These are phyloP conservation scores for Paramecium primaurelia DNA, from an alignment of 73 alveolate genomes.

Conservation along the genomic window DNA sequence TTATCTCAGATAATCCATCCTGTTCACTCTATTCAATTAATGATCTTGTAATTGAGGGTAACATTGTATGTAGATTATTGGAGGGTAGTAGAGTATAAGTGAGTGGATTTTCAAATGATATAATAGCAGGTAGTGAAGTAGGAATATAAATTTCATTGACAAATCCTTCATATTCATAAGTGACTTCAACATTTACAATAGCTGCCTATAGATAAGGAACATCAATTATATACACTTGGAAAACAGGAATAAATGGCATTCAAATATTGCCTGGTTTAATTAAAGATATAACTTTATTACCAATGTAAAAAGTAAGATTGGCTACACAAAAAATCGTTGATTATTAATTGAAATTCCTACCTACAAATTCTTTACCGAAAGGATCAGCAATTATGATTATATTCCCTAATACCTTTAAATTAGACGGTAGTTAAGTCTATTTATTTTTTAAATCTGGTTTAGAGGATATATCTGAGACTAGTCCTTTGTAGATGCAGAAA, in stretches of 20 bases:
- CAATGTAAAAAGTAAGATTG: background rate
- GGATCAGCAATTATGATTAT: slow-evolving; percentile 20
- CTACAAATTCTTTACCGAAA: slow-evolving; percentile 40
- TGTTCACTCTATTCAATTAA: slow-evolving; percentile 52
- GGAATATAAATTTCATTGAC: slow-evolving; percentile 52
- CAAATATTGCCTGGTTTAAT: slow-evolving; percentile 55
- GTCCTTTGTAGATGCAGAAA: background rate
- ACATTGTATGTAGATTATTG: background rate
- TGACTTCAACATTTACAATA: slow-evolving; percentile 35
- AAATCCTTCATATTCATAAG: slow-evolving; percentile 42
- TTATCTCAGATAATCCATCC: slow-evolving; percentile 48
- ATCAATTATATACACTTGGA: slow-evolving; percentile 51
- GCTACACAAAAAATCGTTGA: slow-evolving; percentile 44
- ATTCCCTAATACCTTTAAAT: slow-evolving; percentile 17
- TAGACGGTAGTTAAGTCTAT: background rate
- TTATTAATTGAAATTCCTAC: slow-evolving; percentile 42
- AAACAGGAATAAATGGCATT: slow-evolving; percentile 28
- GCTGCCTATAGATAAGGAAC: slow-evolving; percentile 55
- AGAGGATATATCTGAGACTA: background rate
- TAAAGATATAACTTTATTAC: background rate
- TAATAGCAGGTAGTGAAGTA: slow-evolving; percentile 42
- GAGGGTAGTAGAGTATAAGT: background rate
- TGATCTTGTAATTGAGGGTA: slow-evolving; percentile 35
- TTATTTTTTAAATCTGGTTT: slow-evolving; percentile 3
- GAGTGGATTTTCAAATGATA: slow-evolving; percentile 27